These are phyloP conservation scores for Gracilaria domingensis DNA, from an alignment of 23 red algal genomes.

Conservation along the genomic window DNA sequence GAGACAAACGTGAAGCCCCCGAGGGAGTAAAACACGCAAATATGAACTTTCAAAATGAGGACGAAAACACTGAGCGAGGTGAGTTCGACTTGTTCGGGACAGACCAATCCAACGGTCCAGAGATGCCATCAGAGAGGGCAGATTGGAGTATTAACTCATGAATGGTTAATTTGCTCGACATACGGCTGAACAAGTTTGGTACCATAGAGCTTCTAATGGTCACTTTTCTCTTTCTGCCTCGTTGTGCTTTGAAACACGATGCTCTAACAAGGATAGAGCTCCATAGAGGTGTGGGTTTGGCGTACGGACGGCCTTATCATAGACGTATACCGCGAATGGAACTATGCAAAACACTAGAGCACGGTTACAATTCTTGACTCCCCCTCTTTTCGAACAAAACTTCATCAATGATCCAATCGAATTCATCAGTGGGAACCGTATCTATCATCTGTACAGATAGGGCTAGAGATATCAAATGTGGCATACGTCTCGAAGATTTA, in stretches of 20 bases:
- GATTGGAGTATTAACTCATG: not conserved
- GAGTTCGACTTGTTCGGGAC: constrained; percentile 25
- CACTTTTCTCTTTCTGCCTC: not conserved
- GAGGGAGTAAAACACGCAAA: not conserved
- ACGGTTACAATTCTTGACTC: not conserved
- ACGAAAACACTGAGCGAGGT: not conserved
- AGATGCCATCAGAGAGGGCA: not conserved
- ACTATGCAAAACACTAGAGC: not conserved
- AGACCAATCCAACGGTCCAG: not conserved
- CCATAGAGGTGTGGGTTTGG: not conserved
- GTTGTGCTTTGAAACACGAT: not conserved
- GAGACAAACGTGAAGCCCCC: not conserved
- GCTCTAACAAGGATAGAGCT: not conserved
- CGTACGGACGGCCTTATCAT: too few relatives aligned
- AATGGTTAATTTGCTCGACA: not conserved
- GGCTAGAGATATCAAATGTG: constrained; percentile 48
- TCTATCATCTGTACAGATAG: constrained; percentile 67
- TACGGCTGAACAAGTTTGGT: not conserved
- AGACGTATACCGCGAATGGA: too few relatives aligned
- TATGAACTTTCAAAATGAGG: not conserved
- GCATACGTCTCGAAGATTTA: constrained; percentile 32
- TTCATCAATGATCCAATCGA: constrained; percentile 69
- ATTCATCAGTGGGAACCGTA: constrained; percentile 59
- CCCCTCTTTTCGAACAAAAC: constrained; percentile 4
- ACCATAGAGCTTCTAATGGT: not conserved